A percentile compares a stretch with the other conserved stretches of the same genome.
Conservation (phyloP, 2,329 filamentous ascomycete species). For the Neonectria coccinea region DNA sequence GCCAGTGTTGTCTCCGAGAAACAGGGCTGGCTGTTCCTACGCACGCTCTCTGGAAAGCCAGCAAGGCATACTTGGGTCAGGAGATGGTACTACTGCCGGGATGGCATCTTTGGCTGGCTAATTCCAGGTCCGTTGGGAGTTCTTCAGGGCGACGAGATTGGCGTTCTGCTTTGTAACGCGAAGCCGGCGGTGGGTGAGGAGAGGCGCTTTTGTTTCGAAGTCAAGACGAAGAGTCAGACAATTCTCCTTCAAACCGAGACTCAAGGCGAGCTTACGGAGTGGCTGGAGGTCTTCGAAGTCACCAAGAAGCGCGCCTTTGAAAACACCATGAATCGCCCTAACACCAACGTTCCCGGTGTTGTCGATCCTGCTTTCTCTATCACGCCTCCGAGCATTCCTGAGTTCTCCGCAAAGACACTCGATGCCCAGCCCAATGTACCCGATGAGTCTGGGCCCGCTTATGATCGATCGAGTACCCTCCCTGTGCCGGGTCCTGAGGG, state of each 20-base stretch:
- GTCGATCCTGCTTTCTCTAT: constrained; percentile 89
- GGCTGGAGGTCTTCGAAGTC: constrained; percentile 92
- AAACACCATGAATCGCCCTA: constrained; percentile 68
- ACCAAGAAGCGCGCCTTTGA: constrained; percentile 94
- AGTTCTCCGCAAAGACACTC: constrained; percentile 85
- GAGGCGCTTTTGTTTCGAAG: constrained; percentile 95
- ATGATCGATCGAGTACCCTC: constrained; percentile 74
- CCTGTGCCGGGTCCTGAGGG: constrained; percentile 71
- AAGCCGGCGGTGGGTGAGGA: constrained; percentile 93
- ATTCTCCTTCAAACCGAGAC: constrained; percentile 93
- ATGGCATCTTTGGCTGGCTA: constrained; percentile 96
- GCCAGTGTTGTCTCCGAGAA: constrained; percentile 75
- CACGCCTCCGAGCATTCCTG: constrained; percentile 85
- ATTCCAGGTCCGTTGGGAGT: constrained; percentile 87
- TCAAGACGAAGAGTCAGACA: constrained; percentile 96
- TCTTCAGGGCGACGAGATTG: constrained; percentile 95
- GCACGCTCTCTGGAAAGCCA: constrained; percentile 86
- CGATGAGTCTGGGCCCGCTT: constrained; percentile 55
- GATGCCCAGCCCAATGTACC: constrained; percentile 73
- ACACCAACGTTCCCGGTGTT: constrained; percentile 59
- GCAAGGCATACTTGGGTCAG: constrained; percentile 90
- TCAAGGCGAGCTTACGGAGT: constrained; percentile 90
- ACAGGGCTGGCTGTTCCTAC: constrained; percentile 92
- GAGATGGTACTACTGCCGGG: constrained; percentile 95
- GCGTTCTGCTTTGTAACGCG: constrained; percentile 91